phyloP scores from a whole-genome alignment of 73 alveolate genomes.

The Tetrahymena elliotti region DNA sequence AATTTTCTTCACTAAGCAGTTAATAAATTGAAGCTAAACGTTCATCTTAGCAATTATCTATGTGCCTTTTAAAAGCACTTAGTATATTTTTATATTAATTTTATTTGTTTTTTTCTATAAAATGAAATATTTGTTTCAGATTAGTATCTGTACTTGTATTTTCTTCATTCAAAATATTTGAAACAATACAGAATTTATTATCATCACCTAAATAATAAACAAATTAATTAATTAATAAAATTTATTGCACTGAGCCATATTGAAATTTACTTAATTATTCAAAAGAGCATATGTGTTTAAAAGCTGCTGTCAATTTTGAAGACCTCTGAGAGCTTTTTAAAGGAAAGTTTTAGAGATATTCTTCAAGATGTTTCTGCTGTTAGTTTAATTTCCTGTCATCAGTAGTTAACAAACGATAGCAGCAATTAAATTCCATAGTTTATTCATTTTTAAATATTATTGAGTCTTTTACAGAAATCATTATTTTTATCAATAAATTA shows the following conservation, averaged over 20 bases:
- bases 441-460: too few species aligned
- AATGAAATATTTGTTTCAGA: too few species aligned
- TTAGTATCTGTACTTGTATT: background rate
- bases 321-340: background rate
- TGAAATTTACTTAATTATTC: too few species aligned
- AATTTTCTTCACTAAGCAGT: background rate
- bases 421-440: too few species aligned
- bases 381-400: too few species aligned
- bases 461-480: too few species aligned
- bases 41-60: background rate
- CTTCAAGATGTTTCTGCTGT: background rate
- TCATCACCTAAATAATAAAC: background rate
- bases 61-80: background rate
- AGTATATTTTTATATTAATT: background rate
- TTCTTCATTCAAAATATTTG: background rate
- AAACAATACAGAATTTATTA: background rate
- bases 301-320: background rate
- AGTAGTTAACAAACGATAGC: background rate
- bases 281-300: background rate
- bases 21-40: background rate
- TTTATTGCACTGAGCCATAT: background rate
- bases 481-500: too few species aligned
- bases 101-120: background rate
- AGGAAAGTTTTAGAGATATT: background rate
- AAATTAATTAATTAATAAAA: too few species aligned